Conservation (phyloP, 139 green algal genomes). For the Yamagishiella unicocca region DNA sequence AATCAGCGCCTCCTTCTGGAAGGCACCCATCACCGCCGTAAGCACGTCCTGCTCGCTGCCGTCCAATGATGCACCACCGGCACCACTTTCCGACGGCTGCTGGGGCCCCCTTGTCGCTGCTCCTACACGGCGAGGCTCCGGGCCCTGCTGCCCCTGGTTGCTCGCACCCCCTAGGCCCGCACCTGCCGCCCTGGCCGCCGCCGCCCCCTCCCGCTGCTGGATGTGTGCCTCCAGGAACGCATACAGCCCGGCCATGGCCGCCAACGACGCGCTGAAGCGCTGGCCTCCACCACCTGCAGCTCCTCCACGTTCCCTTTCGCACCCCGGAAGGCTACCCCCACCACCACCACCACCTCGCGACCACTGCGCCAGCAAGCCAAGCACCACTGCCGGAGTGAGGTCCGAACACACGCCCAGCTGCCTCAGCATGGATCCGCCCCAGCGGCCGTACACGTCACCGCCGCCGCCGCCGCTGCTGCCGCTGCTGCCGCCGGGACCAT, state of each 20-base stretch:
- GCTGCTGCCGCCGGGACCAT: not conserved
- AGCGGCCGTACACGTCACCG: not conserved
- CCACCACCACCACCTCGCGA: not conserved
- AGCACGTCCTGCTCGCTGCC: not conserved
- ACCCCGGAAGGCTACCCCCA: too few relatives aligned
- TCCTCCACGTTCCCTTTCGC: not conserved
- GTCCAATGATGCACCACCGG: not conserved
- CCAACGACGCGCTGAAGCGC: not conserved
- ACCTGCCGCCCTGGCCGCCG: not conserved
- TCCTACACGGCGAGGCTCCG: not conserved
- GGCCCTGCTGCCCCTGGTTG: not conserved
- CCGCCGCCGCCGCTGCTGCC: not conserved
- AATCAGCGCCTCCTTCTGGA: constrained; percentile 10
- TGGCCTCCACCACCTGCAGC: not conserved
- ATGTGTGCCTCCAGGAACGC: not conserved
- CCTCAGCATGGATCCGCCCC: not conserved
- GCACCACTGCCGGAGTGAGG: not conserved
- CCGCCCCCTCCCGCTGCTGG: not conserved
- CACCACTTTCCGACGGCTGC: too few relatives aligned
- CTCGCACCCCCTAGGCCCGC: not conserved
- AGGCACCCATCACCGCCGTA: not conserved
- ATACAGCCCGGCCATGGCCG: constrained; percentile 20
- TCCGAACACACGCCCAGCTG: constrained; percentile 29
- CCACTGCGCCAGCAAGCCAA: not conserved
- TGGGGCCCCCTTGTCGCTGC: too few relatives aligned